phyloP scores from a whole-genome alignment of 2,329 filamentous ascomycete genomes.

The Hyphodiscus sp. region DNA sequence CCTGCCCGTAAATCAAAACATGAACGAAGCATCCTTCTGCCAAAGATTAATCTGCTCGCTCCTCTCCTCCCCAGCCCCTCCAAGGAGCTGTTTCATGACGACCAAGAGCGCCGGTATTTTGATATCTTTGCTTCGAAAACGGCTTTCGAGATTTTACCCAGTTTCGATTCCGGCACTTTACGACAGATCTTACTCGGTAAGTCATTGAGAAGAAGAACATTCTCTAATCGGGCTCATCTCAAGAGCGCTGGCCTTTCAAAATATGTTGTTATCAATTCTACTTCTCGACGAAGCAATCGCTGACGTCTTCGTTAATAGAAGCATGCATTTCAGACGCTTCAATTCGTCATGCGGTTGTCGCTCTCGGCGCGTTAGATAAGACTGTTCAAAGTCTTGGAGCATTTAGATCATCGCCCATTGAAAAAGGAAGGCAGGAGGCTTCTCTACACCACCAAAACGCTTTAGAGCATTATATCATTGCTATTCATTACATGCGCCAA shows the following conservation, averaged over 20 bases:
- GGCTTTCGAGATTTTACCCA: constrained; percentile 12
- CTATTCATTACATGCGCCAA: constrained; percentile 10
- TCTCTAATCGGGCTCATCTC: too few species aligned
- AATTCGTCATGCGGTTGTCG: constrained; percentile 17
- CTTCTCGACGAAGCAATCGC: too few species aligned
- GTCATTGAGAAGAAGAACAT: too few species aligned
- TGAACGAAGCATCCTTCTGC: not conserved
- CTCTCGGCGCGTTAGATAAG: constrained; percentile 17
- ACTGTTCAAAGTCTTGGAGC: constrained; percentile 4
- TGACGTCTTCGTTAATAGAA: too few species aligned
- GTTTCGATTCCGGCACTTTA: constrained; percentile 2
- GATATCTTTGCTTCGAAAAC: constrained; percentile 15
- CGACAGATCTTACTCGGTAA: constrained; percentile 14
- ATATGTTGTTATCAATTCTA: too few species aligned
- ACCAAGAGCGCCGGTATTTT: constrained; percentile 15
- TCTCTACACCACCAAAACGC: constrained; percentile 14
- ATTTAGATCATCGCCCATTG: not conserved
- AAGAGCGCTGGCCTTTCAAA: too few species aligned
- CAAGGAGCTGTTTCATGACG: constrained; percentile 3
- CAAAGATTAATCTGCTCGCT: not conserved
- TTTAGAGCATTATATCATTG: constrained; percentile 12
- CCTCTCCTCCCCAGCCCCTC: not conserved
- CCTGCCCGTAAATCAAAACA: not conserved
- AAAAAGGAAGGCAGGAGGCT: not conserved
- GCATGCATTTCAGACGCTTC: constrained; percentile 10